These are phyloP conservation scores for Blumeria hordei DNA, from an alignment of 2,329 filamentous ascomycete species.

Conservation along the genomic window DNA sequence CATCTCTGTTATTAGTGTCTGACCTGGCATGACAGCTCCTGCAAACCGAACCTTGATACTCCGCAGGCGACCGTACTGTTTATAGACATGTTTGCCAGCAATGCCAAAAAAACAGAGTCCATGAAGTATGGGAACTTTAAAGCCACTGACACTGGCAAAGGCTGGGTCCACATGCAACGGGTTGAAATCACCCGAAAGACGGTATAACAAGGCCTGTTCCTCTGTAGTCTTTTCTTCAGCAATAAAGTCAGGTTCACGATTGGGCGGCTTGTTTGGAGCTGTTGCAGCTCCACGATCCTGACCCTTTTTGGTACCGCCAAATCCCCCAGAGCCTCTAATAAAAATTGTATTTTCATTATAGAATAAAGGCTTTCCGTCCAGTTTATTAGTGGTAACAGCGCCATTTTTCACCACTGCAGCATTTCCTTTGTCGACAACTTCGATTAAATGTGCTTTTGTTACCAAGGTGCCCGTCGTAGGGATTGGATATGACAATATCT, in stretches of 20 bases:
- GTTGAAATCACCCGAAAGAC: constrained; percentile 84
- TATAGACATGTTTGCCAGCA: constrained; percentile 69
- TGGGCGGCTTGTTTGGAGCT: constrained; percentile 53
- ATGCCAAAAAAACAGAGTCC: constrained; percentile 92
- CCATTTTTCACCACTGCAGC: constrained; percentile 65
- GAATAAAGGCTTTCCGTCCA: constrained; percentile 72
- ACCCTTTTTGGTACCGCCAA: constrained; percentile 61
- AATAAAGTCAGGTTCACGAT: constrained; percentile 53
- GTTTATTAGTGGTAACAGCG: constrained; percentile 62
- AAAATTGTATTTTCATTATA: constrained; percentile 95
- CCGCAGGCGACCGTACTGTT: constrained; percentile 60
- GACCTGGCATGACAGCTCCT: constrained; percentile 60
- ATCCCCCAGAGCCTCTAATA: constrained; percentile 73
- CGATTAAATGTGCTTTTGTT: constrained; percentile 58
- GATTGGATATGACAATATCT: constrained; percentile 77
- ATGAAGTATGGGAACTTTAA: constrained; percentile 84
- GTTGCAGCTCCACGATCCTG: constrained; percentile 58
- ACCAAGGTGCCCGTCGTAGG: constrained; percentile 59
- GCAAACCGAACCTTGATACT: constrained; percentile 88
- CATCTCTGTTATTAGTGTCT: constrained; percentile 86
- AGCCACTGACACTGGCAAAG: constrained; percentile 87
- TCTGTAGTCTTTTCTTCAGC: constrained; percentile 69
- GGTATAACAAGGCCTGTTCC: constrained; percentile 83
- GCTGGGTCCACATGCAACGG: constrained; percentile 86
- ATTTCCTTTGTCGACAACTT: constrained; percentile 88